phyloP scores from a whole-genome alignment of 805 yeast genomes.

The Myxozyma geophila region DNA sequence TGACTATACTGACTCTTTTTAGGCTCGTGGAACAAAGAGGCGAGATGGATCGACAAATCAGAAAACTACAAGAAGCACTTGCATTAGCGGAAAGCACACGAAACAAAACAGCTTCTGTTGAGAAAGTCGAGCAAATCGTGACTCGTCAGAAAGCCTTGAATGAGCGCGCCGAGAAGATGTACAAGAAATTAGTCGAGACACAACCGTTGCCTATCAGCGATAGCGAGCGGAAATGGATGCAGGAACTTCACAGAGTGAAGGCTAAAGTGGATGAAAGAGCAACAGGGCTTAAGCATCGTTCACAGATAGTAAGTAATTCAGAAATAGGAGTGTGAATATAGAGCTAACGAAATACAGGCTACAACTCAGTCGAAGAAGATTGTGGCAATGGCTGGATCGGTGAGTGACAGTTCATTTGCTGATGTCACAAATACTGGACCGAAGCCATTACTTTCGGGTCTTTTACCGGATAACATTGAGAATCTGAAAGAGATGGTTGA shows the following conservation, averaged over 20 bases:
- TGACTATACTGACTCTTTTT: not conserved
- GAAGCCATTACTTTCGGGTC: slow-evolving; percentile 5
- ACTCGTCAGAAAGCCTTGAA: slow-evolving; percentile 46
- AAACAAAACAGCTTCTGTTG: slow-evolving; percentile 2
- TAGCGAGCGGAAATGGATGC: slow-evolving; percentile 54
- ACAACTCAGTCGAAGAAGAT: slow-evolving; percentile 18
- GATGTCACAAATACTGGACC: not conserved
- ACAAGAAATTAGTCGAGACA: slow-evolving; percentile 41
- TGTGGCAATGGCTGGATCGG: slow-evolving; percentile 4
- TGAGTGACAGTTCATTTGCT: slow-evolving; percentile 3
- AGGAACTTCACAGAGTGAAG: slow-evolving; percentile 49
- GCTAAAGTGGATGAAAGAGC: slow-evolving; percentile 35
- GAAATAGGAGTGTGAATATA: not conserved
- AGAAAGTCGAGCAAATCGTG: slow-evolving; percentile 24
- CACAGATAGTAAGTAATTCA: slow-evolving; percentile 5
- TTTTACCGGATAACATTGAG: slow-evolving; percentile 15
- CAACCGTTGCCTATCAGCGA: slow-evolving; percentile 46
- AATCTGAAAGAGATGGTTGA: slow-evolving; percentile 25
- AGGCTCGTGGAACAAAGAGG: slow-evolving; percentile 48
- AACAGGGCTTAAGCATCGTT: slow-evolving; percentile 15
- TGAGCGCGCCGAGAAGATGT: slow-evolving; percentile 44
- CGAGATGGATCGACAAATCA: slow-evolving; percentile 52
- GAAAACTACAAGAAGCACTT: slow-evolving; percentile 38
- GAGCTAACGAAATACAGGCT: slow-evolving; percentile 11
- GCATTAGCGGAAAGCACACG: not conserved